Percentiles rank a stretch among this genome's conserved stretches.
Evolutionary conservation across 495 filamentous ascomycete species (phyloP).

Genomic region (Aspergillus avenaceus): DNA sequence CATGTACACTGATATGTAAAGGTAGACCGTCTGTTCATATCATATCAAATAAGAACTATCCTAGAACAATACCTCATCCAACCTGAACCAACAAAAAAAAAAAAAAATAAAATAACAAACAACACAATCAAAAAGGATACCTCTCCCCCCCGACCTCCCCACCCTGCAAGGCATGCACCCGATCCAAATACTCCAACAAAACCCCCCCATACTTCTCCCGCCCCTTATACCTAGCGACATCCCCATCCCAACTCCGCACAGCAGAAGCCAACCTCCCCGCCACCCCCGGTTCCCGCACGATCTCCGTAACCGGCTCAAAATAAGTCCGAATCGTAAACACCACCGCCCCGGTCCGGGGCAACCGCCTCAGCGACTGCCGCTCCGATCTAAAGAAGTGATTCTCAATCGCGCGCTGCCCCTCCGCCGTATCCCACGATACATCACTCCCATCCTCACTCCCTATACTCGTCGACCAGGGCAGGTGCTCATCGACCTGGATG

Average conservation of each 20-base stretch:
- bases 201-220: slow-evolving; percentile 75
- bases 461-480: slow-evolving; percentile 72
- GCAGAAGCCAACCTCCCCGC: slow-evolving; percentile 69
- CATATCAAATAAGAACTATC: not conserved
- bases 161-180: slow-evolving; percentile 74
- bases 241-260: slow-evolving; percentile 79
- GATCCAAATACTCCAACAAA: slow-evolving; percentile 77
- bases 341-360: slow-evolving; percentile 71
- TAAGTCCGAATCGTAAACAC: slow-evolving; percentile 81
- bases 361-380: slow-evolving; percentile 67
- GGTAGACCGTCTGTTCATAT: no score
- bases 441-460: slow-evolving; percentile 64
- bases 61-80: not conserved
- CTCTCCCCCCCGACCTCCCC: no score
- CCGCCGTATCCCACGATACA: slow-evolving; percentile 70
- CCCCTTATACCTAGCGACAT: slow-evolving; percentile 82
- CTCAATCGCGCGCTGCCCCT: slow-evolving; percentile 71
- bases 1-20: no score
- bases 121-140: no score
- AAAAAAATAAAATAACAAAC: slow-evolving; percentile 39
- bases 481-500: slow-evolving; percentile 69
- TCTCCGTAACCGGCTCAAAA: slow-evolving; percentile 64
- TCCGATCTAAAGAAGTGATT: slow-evolving; percentile 79
- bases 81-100: not conserved
- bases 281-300: slow-evolving; percentile 65